Evolutionary conservation across 345 rosid genomes (phyloP), one percentile per base, ranked within the genome.

Genomic region (Psidium friedrichsthalianum): DNA sequence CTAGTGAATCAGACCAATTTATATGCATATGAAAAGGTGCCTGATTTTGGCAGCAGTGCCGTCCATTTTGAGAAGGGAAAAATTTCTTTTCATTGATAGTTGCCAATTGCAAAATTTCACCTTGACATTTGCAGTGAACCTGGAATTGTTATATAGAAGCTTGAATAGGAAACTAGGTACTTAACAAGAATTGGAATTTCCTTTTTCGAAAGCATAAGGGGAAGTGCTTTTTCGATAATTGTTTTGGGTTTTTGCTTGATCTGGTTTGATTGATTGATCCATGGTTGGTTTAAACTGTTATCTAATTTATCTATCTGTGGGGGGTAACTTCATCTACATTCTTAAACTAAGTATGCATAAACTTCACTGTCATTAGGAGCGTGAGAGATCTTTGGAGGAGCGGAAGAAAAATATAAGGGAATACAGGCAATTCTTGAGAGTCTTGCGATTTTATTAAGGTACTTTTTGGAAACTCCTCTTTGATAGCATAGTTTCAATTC

Each of bases 391-490:
- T 69, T 90, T 87, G 55, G 98, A 94, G 91, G 98, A 96, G 88
- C 98, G 95, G 87, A 96, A 92, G 90, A 93, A 58, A 87, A 92
- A 94, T 87, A 87, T 94, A 85, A 82, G 82, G 87, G 98, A 94
- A 87, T 97, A 97, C 89, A 93, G 94, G 86, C 88, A 90, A 53
- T 96, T 93, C 91, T 88, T 97, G 90, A n/a, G 95, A 97, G 89
- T 95, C 98, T 81, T 97, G 98, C 58, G 93, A 93, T 87, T 97
- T 97, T 87, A 97, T 97, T 86, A 96, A 95, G 98, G 99, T 96
- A 87, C 84, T 44, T 54, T 57, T 86, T 52, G 49, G 27, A 49
- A 80, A 51, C 74, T 86, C 82, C 69, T 80, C 59, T 83, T 57
- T 18, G 53, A 51, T 83, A 74, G 84, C 82, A 82, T 78, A 27